phyloP scores from a whole-genome alignment of 2,329 filamentous ascomycete genomes.

The Knufia petricola region DNA sequence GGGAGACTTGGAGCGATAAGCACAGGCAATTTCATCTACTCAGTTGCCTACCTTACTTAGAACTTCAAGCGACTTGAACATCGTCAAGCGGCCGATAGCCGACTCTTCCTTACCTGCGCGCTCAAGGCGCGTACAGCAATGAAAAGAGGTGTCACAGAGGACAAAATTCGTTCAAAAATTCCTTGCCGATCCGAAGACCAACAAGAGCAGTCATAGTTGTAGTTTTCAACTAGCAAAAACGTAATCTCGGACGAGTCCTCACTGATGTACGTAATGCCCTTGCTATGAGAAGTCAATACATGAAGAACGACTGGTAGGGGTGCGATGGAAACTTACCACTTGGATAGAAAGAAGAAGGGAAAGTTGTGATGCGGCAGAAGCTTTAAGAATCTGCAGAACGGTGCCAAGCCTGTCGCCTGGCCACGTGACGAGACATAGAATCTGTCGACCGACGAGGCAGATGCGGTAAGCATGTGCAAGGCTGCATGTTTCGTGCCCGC shows the following conservation, averaged over 20 bases:
- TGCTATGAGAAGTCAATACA: slow-evolving; percentile 41
- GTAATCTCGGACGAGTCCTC: slow-evolving; percentile 73
- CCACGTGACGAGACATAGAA: no score
- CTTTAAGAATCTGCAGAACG: no score
- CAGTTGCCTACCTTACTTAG: no score
- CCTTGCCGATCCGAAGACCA: slow-evolving; percentile 60
- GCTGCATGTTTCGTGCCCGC: neutral
- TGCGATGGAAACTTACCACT: neutral
- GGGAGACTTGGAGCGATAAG: no score
- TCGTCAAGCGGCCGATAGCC: no score
- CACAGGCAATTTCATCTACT: no score
- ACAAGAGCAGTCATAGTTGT: slow-evolving; percentile 61
- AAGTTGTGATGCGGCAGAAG: no score
- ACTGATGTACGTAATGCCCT: slow-evolving; percentile 68
- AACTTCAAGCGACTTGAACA: no score
- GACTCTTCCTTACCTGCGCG: slow-evolving; percentile 18
- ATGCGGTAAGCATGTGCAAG: neutral
- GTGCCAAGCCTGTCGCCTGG: neutral
- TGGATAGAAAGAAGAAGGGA: no score
- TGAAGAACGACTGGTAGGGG: neutral
- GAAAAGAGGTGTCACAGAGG: slow-evolving; percentile 19
- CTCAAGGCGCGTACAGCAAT: slow-evolving; percentile 18
- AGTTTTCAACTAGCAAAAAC: slow-evolving; percentile 86
- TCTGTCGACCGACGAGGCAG: neutral
- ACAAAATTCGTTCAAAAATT: slow-evolving; percentile 57